Base-by-base conservation (phyloP, 495 filamentous ascomycete genomes). In the Parathielavia appendiculata region DNA sequence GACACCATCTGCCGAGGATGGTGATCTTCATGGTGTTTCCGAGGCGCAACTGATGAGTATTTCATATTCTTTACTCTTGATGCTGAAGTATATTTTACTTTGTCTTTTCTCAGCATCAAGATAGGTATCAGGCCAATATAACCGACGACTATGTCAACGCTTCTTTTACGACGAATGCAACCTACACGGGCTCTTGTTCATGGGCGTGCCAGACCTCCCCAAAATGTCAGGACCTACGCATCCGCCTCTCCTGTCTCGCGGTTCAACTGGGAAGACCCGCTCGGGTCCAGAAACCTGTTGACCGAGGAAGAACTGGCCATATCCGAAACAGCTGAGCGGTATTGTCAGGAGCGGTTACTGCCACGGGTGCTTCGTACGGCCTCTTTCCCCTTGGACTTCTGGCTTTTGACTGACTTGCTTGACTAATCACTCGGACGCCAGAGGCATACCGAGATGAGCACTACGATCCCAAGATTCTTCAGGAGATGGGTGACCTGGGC, bases 401-500 rank as follows among this genome's bases (percentile, higher is more conserved):
- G n/a, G n/a, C n/a, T n/a, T n/a, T n/a, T n/a, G 2, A 26, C 13
- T 13, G 14, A 5, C 45, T 6, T 51, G 30, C 38, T 34, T 51
- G 46, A 36, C 63, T 67, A 56, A 69, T 6, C 26, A 30, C 59
- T 34, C 51, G 11, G 26, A n/a, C 14, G 50, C 63, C 62, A 97
- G 93, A 97, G 75, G 95, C 93, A 60, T 97, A 97, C 75, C 83
- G 93, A 63, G 87, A 92, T 59, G 93, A 98, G 72, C 68, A 95
- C 68, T 98, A 92, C 72, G 93, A 98, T 72, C 81, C 81, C 54
- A 82, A 84, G 57, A 96, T 98, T 48, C 81, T 97, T 22, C 80
- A 83, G 66, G 93, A 98, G 74, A 98, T 98, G 93, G 93, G 93
- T 57, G 91, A 95, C 64, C 75, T 98, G 16, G 93, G 93, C 36